Evolutionary conservation across 2,329 filamentous ascomycete genomes (phyloP).

Genomic region (Akanthomyces uredinophilus): DNA sequence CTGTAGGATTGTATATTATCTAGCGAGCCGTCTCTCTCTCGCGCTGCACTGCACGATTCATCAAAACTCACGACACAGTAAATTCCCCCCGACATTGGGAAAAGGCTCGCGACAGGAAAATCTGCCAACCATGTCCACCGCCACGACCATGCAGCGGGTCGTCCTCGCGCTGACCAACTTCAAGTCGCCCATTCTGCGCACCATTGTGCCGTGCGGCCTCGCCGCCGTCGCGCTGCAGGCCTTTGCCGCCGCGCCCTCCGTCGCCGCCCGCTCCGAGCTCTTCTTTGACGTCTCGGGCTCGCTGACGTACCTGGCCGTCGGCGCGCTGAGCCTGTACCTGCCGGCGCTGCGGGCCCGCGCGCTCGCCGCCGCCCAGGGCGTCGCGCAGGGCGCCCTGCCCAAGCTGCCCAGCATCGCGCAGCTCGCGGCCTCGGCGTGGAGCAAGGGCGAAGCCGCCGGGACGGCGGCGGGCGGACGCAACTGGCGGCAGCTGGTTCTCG

Average conservation of each 20-base stretch:
- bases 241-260: slow-evolving; percentile 57
- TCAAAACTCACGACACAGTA: neutral
- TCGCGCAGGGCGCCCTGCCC: slow-evolving; percentile 28
- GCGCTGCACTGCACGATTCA: neutral
- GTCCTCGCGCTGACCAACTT: slow-evolving; percentile 58
- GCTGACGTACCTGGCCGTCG: slow-evolving; percentile 60
- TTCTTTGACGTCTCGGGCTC: slow-evolving; percentile 67
- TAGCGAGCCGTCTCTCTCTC: too few species aligned
- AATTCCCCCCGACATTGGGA: neutral
- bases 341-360: slow-evolving; percentile 52
- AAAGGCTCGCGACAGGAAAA: neutral
- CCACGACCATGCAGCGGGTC: slow-evolving; percentile 11
- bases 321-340: slow-evolving; percentile 55
- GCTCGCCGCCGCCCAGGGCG: slow-evolving; percentile 35
- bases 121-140: neutral
- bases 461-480: slow-evolving; percentile 31
- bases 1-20: too few species aligned
- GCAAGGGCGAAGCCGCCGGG: neutral
- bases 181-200: slow-evolving; percentile 56
- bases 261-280: slow-evolving; percentile 54
- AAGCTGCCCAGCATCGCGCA: slow-evolving; percentile 41
- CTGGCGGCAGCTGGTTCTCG: slow-evolving; percentile 50
- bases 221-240: slow-evolving; percentile 60
- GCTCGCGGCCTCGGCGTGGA: slow-evolving; percentile 26
- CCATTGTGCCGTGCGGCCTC: slow-evolving; percentile 55